These are phyloP conservation scores for Blastocystis sp. DNA, from an alignment of 352 stramenopile genomes.

Conservation along the genomic window DNA sequence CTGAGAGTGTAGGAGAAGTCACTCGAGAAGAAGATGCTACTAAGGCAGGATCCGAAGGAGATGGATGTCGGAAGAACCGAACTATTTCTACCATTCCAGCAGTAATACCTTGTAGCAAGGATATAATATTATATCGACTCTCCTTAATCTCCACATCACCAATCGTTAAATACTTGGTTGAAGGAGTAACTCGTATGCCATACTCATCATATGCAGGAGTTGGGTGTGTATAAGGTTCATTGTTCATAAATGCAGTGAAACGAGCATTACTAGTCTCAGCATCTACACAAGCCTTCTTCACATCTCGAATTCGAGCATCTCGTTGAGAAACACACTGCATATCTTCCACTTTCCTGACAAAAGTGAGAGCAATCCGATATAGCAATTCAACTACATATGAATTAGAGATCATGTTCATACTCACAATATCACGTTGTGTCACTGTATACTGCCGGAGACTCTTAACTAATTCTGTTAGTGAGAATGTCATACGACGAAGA, in stretches of 20 bases:
- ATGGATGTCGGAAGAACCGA: neutral
- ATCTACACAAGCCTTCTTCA: neutral
- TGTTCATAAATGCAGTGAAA: constrained; percentile 34
- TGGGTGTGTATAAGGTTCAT: constrained; percentile 4
- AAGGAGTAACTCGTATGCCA: neutral
- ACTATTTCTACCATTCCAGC: neutral
- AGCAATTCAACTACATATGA: neutral
- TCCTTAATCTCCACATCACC: constrained; percentile 32
- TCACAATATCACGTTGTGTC: neutral
- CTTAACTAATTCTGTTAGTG: neutral
- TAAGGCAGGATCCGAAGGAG: neutral
- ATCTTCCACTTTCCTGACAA: constrained; percentile 47
- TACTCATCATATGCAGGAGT: constrained; percentile 13
- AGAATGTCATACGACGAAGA: neutral
- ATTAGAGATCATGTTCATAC: neutral
- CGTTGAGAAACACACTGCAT: neutral
- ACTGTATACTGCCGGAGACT: neutral
- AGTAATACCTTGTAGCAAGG: neutral
- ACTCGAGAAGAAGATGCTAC: neutral
- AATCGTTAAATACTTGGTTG: neutral
- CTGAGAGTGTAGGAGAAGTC: neutral
- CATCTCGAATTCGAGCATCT: neutral
- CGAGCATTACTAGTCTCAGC: constrained; percentile 17
- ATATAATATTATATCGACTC: constrained; percentile 5
- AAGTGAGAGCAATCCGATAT: neutral